Conservation (phyloP, 306 rosid genomes). For the Trifolium repens region DNA sequence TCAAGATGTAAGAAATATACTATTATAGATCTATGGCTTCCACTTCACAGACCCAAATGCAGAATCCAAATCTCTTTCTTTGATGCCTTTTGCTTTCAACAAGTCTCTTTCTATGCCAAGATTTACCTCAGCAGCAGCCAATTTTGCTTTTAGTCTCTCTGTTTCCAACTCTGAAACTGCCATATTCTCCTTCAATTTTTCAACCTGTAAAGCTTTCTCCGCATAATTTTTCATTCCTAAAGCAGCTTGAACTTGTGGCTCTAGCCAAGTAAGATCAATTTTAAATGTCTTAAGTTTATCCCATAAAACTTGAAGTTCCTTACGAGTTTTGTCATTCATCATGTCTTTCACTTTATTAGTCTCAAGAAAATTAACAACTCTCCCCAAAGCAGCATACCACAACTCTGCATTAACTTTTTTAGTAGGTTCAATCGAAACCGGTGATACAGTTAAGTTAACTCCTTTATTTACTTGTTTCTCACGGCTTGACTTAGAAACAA, state of each 20-base stretch:
- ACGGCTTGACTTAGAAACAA: background rate
- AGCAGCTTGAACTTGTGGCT: constrained; percentile 45
- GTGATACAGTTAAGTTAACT: background rate
- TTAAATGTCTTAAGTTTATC: constrained; percentile 34
- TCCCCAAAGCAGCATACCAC: background rate
- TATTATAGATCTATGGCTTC: too few species aligned
- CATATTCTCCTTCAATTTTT: background rate
- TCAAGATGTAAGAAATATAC: too few species aligned
- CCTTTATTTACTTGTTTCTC: background rate
- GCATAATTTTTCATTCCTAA: constrained; percentile 26
- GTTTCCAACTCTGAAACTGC: background rate
- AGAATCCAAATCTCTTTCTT: constrained; percentile 30
- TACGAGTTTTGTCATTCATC: background rate
- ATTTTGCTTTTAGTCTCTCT: background rate
- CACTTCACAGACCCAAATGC: background rate
- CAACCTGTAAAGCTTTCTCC: constrained; percentile 10
- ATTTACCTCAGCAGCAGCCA: constrained; percentile 24
- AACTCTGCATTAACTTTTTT: too few species aligned
- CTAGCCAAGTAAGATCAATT: constrained; percentile 42
- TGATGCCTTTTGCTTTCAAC: constrained; percentile 4
- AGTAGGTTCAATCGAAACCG: too few species aligned
- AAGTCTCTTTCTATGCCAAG: constrained; percentile 11
- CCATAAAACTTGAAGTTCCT: constrained; percentile 38
- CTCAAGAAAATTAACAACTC: background rate
- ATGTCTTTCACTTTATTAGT: background rate